These are phyloP conservation scores for Exserohilum rostratum DNA, from an alignment of 2,329 filamentous ascomycete genomes.

Conservation along the genomic window DNA sequence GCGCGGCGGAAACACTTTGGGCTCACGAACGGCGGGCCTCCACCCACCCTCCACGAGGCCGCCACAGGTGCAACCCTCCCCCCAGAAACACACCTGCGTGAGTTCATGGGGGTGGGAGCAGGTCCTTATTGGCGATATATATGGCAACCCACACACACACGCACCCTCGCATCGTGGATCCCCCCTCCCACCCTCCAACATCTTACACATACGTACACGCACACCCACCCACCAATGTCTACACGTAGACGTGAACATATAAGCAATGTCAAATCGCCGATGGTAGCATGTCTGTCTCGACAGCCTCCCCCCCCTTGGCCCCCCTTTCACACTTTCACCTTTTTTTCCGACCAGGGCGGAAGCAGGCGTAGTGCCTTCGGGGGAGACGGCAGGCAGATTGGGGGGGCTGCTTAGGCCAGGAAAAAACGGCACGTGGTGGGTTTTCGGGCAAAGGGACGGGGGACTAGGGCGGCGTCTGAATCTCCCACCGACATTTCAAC, in stretches of 20 bases:
- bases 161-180: not conserved
- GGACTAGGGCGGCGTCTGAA: not conserved
- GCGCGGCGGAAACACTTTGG: slow-evolving; percentile 18
- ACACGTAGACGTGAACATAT: too few species aligned
- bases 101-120: slow-evolving; percentile 18
- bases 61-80: slow-evolving; percentile 2
- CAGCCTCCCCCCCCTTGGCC: not conserved
- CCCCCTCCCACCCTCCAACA: too few species aligned
- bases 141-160: not conserved
- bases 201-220: too few species aligned
- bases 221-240: too few species aligned
- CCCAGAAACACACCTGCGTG: slow-evolving; percentile 19
- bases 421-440: not conserved
- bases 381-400: not conserved
- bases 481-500: slow-evolving; percentile 14
- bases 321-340: not conserved
- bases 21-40: slow-evolving; percentile 30
- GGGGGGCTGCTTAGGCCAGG: not conserved
- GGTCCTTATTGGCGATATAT: slow-evolving; percentile 1
- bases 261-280: slow-evolving; percentile 1
- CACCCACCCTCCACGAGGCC: slow-evolving; percentile 23
- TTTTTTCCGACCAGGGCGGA: not conserved
- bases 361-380: not conserved
- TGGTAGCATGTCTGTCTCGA: slow-evolving; percentile 3
- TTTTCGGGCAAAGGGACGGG: not conserved